Conservation (phyloP, 1,139 yeast genomes). For the Zygoascus sp. region DNA sequence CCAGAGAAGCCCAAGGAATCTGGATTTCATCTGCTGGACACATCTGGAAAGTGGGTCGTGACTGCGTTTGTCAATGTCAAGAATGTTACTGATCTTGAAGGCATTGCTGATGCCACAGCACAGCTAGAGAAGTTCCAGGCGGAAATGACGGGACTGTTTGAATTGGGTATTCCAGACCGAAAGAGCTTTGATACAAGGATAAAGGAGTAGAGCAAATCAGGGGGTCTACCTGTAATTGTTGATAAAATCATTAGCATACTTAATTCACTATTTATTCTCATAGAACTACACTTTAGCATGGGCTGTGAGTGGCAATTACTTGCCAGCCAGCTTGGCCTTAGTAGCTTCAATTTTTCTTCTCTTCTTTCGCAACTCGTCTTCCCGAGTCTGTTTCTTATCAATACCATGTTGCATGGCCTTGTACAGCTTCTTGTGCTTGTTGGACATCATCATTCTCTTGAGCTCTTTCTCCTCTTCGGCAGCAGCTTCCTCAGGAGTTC, state of each 20-base stretch:
- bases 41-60: slow-evolving; percentile 52
- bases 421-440: slow-evolving; percentile 90
- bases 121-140: slow-evolving; percentile 59
- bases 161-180: slow-evolving; percentile 70
- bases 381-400: slow-evolving; percentile 76
- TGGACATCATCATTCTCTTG: slow-evolving; percentile 95
- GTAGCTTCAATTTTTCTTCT: slow-evolving; percentile 70
- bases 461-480: slow-evolving; percentile 58
- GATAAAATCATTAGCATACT: slow-evolving; percentile 11
- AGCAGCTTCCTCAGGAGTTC: slow-evolving; percentile 14
- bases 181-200: slow-evolving; percentile 74
- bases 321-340: slow-evolving; percentile 45
- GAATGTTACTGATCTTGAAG: slow-evolving; percentile 70
- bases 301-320: no score
- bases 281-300: no score
- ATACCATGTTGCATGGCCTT: slow-evolving; percentile 93
- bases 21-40: slow-evolving; percentile 17
- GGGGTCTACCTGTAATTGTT: background rate
- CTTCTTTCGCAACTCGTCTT: slow-evolving; percentile 70
- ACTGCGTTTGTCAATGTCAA: slow-evolving; percentile 67
- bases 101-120: slow-evolving; percentile 59
- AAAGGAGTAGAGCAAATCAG: slow-evolving; percentile 19
- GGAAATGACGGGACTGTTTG: slow-evolving; percentile 61
- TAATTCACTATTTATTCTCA: background rate
- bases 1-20: background rate